Conservation (phyloP, 116 monocot species). For the Dioscorea cayenensis region DNA sequence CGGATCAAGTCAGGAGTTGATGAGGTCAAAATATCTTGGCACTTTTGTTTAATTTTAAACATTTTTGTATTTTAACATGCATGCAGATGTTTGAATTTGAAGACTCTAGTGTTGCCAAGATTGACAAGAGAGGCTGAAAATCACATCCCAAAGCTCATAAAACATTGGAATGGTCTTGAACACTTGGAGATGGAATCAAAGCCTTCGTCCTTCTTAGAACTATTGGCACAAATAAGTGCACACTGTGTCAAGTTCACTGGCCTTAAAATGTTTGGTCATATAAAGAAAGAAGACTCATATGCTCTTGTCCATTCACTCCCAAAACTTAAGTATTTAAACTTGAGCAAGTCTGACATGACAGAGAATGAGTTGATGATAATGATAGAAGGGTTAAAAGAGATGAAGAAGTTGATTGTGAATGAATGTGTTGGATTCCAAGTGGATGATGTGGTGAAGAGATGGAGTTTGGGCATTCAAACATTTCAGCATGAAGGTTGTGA, state of each 20-base stretch:
- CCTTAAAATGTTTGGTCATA: not conserved
- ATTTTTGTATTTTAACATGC: too few relatives aligned
- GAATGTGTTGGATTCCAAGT: not conserved
- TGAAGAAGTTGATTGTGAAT: not conserved
- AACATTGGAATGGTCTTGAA: conserved; percentile 12
- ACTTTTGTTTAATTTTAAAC: too few relatives aligned
- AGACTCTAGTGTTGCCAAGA: too few relatives aligned
- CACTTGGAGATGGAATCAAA: conserved; percentile 10
- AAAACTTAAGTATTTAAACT: conserved; percentile 3
- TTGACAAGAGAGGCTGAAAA: too few relatives aligned
- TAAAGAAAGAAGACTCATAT: conserved; percentile 3
- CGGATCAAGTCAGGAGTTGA: too few relatives aligned
- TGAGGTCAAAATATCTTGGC: too few relatives aligned
- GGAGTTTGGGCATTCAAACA: not conserved
- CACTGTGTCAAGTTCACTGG: conserved; percentile 8
- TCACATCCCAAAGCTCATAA: not conserved
- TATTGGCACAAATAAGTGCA: not conserved
- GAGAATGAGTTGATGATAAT: conserved; percentile 8
- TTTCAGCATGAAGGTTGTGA: conserved; percentile 6
- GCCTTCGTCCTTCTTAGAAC: conserved; percentile 15
- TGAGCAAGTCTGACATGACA: conserved; percentile 6
- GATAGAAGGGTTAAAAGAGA: conserved; percentile 7
- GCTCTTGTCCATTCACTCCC: conserved; percentile 9
- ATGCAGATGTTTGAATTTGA: too few relatives aligned
- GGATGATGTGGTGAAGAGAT: not conserved